Evolutionary conservation across 352 stramenopile species (phyloP).

Genomic region (Pythium monospermum): DNA sequence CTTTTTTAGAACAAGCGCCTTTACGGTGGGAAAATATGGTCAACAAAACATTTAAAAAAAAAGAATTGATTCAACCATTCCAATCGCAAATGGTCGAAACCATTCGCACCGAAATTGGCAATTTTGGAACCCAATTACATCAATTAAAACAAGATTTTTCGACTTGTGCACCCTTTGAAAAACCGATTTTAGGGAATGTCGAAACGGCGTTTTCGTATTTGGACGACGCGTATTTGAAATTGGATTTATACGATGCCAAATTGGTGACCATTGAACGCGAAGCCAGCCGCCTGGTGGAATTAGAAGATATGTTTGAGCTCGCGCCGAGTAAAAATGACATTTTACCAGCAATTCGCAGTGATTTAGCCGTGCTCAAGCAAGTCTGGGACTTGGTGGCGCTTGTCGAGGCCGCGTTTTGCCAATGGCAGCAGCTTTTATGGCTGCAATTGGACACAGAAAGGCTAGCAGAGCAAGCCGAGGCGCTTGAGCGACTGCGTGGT

Average conservation of each 20-base stretch:
- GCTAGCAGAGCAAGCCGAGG: slow-evolving; percentile 89
- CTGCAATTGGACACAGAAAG: slow-evolving; percentile 84
- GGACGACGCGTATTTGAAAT: slow-evolving; percentile 75
- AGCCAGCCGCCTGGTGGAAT: slow-evolving; percentile 75
- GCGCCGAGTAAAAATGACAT: slow-evolving; percentile 75
- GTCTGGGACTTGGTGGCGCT: slow-evolving; percentile 93
- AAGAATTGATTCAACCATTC: slow-evolving; percentile 87
- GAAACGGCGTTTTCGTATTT: slow-evolving; percentile 18
- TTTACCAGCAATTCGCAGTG: slow-evolving; percentile 66
- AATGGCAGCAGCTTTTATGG: slow-evolving; percentile 89
- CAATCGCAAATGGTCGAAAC: slow-evolving; percentile 87
- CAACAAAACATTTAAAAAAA: slow-evolving; percentile 92
- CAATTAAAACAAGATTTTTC: slow-evolving; percentile 64
- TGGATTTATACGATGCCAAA: slow-evolving; percentile 85
- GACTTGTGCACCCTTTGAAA: slow-evolving; percentile 44
- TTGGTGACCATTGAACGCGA: slow-evolving; percentile 80
- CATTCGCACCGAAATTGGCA: slow-evolving; percentile 62
- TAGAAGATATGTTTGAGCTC: slow-evolving; percentile 96
- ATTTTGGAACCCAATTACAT: slow-evolving; percentile 72
- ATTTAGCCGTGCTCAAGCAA: slow-evolving; percentile 89
- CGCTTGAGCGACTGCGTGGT: slow-evolving; percentile 43
- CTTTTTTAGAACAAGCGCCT: slow-evolving; percentile 85
- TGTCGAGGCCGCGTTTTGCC: slow-evolving; percentile 59
- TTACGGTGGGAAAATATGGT: slow-evolving; percentile 91
- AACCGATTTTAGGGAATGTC: slow-evolving; percentile 8